Evolutionary conservation across 1,284 basidiomycete species (phyloP), one percentile per base, ranked within the genome.

Genomic region (Wallemia mellicola): DNA sequence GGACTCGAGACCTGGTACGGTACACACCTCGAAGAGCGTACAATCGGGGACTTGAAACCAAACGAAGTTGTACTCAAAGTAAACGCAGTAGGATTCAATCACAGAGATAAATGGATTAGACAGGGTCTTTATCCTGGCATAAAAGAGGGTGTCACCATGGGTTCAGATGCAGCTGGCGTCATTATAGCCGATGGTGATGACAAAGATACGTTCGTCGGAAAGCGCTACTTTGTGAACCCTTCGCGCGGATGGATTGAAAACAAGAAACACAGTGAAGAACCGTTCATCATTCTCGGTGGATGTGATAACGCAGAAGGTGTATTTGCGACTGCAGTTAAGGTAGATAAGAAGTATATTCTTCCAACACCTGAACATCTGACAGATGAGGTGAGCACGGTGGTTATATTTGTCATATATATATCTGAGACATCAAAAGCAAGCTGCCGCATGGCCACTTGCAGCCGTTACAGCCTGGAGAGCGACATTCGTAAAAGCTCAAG

Each of bases 401-500:
- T n/a, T n/a, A n/a, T n/a, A n/a, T n/a, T n/a, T n/a, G n/a, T n/a
- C n/a, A n/a, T n/a, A n/a, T n/a, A n/a, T n/a, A n/a, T n/a, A n/a
- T n/a, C n/a, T n/a, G n/a, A n/a, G n/a, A n/a, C n/a, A n/a, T n/a
- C n/a, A n/a, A n/a, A n/a, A n/a, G 54, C 77, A 86, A 60, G 75
- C 77, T 2, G 80, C 83, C 0, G 80, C 83, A 5, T 82, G 82
- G 75, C 85, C 86, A 0, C 68, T 86, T 1, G 84, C 75, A 0
- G 82, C 78, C 0, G 70, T 88, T 14, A 89, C 86, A 5, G 83
- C 86, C 2, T 89, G 83, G 79, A 79, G 84, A 66, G 82, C 83
- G 1, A 73, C 78, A 1, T 73, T 81, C 38, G 76, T 85, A 32
- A 80, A 86, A 64, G 86, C 76, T 0, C 68, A 73, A 2, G 76